Percentiles rank a stretch among this genome's conserved stretches.
Conservation (phyloP, 2,329 filamentous ascomycete species). For the Talaromyces sp. region DNA sequence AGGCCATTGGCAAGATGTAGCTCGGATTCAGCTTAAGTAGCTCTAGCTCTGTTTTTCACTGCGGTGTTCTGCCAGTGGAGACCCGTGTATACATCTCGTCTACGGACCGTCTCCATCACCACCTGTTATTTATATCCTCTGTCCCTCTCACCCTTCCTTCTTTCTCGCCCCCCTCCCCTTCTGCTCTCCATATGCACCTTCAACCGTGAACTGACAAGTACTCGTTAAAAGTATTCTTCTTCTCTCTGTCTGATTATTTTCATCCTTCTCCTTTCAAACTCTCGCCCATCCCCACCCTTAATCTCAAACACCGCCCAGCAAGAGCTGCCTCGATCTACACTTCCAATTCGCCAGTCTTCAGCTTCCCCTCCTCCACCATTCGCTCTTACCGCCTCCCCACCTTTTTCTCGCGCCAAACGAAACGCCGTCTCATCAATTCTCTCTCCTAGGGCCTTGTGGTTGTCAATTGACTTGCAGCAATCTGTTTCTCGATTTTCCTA, state of each 20-base stretch:
- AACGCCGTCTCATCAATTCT: not conserved
- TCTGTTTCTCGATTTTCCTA: not conserved
- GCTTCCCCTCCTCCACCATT: slow-evolving; percentile 10
- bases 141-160: slow-evolving; percentile 13
- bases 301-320: not conserved
- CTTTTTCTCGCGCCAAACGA: slow-evolving; percentile 5
- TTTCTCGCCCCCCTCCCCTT: not conserved
- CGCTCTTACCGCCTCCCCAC: slow-evolving; percentile 10
- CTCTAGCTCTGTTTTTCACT: not conserved
- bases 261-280: not conserved
- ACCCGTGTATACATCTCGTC: not conserved
- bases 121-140: slow-evolving; percentile 4
- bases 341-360: slow-evolving; percentile 8
- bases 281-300: not conserved
- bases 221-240: not conserved
- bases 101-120: not conserved
- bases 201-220: not conserved
- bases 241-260: not conserved
- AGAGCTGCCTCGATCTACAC: slow-evolving; percentile 8
- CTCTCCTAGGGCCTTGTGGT: not conserved
- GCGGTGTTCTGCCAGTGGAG: not conserved
- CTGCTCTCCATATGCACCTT: slow-evolving; percentile 6
- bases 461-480: slow-evolving; percentile 6
- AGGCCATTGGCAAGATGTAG: not conserved
- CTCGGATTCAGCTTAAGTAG: not conserved